Percentiles rank a stretch among this genome's conserved stretches.
phyloP scores from a whole-genome alignment of 352 stramenopile species.

The Phytophthora fragariae region DNA sequence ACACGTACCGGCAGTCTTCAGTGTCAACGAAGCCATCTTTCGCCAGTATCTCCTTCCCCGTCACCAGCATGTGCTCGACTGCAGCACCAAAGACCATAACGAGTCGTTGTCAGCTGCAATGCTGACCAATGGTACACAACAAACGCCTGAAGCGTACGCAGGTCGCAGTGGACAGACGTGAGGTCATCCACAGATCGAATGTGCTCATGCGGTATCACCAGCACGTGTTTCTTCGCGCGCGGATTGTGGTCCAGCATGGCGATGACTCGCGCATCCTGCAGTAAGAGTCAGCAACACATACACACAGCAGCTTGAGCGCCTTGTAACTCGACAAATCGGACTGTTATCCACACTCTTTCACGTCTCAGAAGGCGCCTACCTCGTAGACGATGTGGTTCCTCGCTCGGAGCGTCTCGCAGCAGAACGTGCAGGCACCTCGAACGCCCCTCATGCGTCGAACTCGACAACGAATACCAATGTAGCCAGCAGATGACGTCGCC shows the following conservation, averaged over 20 bases:
- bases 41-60: constrained; percentile 56
- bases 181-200: constrained; percentile 66
- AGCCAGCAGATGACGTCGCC: neutral
- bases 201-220: constrained; percentile 73
- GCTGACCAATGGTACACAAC: neutral
- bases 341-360: neutral
- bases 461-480: neutral
- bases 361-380: constrained; percentile 27
- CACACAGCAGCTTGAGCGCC: neutral
- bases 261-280: constrained; percentile 66
- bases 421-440: constrained; percentile 58
- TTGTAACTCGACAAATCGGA: neutral
- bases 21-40: constrained; percentile 49
- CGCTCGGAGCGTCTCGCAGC: constrained; percentile 54
- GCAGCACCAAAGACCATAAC: neutral
- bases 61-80: constrained; percentile 72
- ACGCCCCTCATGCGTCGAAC: constrained; percentile 34
- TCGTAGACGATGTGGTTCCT: constrained; percentile 68
- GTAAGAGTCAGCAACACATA: neutral
- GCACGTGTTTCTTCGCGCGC: constrained; percentile 57
- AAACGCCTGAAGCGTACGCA: constrained; percentile 44
- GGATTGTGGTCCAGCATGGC: constrained; percentile 70
- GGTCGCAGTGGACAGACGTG: constrained; percentile 40
- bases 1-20: constrained; percentile 43
- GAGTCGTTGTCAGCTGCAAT: neutral